These are phyloP conservation scores for Penicilliopsis zonata DNA, from an alignment of 495 filamentous ascomycete species.

Conservation along the genomic window DNA sequence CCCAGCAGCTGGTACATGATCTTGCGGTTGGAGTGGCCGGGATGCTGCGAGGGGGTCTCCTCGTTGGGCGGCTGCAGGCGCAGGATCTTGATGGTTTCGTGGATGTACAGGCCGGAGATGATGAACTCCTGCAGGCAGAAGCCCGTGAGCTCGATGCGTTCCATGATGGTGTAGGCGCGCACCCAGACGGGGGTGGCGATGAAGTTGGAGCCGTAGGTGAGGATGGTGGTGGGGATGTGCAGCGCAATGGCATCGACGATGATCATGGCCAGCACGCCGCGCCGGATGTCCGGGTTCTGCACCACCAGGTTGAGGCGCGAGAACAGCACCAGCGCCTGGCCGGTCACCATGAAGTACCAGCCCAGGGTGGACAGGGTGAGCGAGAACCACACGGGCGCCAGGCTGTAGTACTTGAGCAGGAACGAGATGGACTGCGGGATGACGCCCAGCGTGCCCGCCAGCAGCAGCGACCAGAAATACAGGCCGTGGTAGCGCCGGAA, in stretches of 20 bases:
- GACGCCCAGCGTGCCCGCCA: conserved; percentile 33
- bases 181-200: conserved; percentile 7
- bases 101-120: conserved; percentile 38
- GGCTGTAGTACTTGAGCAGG: conserved; percentile 38
- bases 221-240: conserved; percentile 14
- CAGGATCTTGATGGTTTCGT: conserved; percentile 25
- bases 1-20: conserved; percentile 31
- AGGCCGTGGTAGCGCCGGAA: conserved; percentile 25
- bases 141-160: conserved; percentile 31
- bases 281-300: conserved; percentile 10
- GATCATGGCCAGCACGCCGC: conserved; percentile 15
- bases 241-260: conserved; percentile 14
- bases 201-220: conserved; percentile 11
- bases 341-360: conserved; percentile 51
- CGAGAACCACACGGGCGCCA: conserved; percentile 23
- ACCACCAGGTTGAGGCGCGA: conserved; percentile 21
- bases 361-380: conserved; percentile 35
- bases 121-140: conserved; percentile 38
- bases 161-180: conserved; percentile 27
- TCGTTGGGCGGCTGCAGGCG: conserved; percentile 9
- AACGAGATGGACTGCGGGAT: conserved; percentile 43
- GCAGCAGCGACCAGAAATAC: conserved; percentile 39
- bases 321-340: conserved; percentile 34
- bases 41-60: conserved; percentile 4
- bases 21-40: conserved; percentile 15